These are phyloP conservation scores for Phoma sp. DNA, from an alignment of 2,329 filamentous ascomycete species.

Conservation along the genomic window DNA sequence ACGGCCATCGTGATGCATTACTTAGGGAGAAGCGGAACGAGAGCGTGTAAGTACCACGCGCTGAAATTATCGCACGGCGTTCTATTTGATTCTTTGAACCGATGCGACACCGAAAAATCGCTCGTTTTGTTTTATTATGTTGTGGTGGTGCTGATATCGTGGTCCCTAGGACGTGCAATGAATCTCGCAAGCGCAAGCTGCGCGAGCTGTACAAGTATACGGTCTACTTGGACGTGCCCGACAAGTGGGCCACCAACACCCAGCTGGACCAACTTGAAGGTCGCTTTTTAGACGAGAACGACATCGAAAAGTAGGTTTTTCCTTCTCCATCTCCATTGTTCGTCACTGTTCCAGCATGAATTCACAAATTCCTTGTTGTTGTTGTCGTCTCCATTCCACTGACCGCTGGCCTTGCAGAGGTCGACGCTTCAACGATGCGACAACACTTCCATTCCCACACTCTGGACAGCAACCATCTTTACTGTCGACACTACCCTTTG, in stretches of 20 bases:
- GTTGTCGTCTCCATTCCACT: constrained; percentile 38
- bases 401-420: constrained; percentile 53
- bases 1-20: constrained; percentile 51
- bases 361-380: constrained; percentile 15
- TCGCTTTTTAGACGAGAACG: constrained; percentile 64
- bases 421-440: constrained; percentile 63
- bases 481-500: constrained; percentile 33
- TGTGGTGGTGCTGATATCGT: constrained; percentile 49
- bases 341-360: not conserved
- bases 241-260: constrained; percentile 62
- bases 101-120: constrained; percentile 52
- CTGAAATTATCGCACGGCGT: constrained; percentile 42
- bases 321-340: not conserved
- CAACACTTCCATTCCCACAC: constrained; percentile 55
- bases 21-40: constrained; percentile 51
- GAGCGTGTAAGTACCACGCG: constrained; percentile 50
- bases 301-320: constrained; percentile 61
- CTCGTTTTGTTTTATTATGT: constrained; percentile 45
- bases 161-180: constrained; percentile 60
- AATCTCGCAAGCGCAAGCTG: constrained; percentile 88
- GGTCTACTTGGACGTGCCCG: constrained; percentile 50
- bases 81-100: constrained; percentile 29
- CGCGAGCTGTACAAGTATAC: constrained; percentile 85
- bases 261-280: constrained; percentile 59
- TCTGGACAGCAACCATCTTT: constrained; percentile 35